Evolutionary conservation across 768 basidiomycete species (phyloP).

Genomic region (Leccinum subgranulosum): DNA sequence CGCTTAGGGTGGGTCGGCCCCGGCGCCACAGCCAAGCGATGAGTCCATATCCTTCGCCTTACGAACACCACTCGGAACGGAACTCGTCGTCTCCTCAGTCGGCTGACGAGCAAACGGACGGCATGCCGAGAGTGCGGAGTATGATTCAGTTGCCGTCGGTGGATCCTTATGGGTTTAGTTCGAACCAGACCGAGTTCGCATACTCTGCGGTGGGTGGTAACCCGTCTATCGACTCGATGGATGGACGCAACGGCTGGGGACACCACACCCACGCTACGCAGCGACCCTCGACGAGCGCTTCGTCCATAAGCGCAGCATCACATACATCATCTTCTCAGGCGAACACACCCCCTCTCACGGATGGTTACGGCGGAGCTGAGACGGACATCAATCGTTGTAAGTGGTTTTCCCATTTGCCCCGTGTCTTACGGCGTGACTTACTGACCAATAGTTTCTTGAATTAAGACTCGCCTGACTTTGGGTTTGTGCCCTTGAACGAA

Average conservation of each 20-base stretch:
- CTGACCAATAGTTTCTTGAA: conserved; percentile 44
- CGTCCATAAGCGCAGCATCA: conserved; percentile 72
- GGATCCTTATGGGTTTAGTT: conserved; percentile 61
- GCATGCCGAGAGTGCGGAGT: conserved; percentile 72
- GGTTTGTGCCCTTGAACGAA: conserved; percentile 79
- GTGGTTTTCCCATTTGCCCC: conserved; percentile 36
- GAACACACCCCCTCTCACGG: conserved; percentile 70
- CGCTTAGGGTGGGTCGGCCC: conserved; percentile 67
- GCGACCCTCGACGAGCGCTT: conserved; percentile 70
- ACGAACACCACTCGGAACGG: conserved; percentile 65
- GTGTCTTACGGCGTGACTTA: conserved; percentile 40
- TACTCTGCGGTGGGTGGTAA: conserved; percentile 62
- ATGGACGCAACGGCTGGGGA: conserved; percentile 43
- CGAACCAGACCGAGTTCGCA: conserved; percentile 76
- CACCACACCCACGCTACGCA: conserved; percentile 34
- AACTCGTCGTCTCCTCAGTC: conserved; percentile 74
- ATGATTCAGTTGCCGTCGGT: conserved; percentile 80
- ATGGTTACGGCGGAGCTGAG: conserved; percentile 59
- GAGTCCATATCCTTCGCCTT: conserved; percentile 83
- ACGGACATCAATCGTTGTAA: conserved; percentile 83
- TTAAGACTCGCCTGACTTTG: conserved; percentile 79
- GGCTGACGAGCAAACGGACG: conserved; percentile 42
- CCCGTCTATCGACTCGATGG: conserved; percentile 36
- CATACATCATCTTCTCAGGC: conserved; percentile 79
- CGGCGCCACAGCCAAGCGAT: conserved; percentile 84